Evolutionary conservation across 2,329 filamentous ascomycete genomes (phyloP).

Genomic region (Venturia carpophila): DNA sequence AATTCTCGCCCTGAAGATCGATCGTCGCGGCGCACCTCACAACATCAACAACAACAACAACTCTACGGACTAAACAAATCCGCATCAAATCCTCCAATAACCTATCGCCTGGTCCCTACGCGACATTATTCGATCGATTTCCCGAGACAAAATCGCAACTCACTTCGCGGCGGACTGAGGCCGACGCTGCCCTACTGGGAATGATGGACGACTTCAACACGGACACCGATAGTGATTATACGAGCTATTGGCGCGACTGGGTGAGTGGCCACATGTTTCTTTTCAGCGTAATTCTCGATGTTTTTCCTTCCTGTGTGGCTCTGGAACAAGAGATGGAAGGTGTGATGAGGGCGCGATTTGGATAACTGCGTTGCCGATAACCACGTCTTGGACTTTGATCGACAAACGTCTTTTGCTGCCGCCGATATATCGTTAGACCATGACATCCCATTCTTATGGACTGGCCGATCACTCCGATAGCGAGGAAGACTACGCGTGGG

Average conservation of each 20-base stretch:
- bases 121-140: neutral
- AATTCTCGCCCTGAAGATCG: neutral
- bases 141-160: neutral
- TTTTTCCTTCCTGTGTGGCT: neutral
- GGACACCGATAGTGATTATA: constrained; percentile 97
- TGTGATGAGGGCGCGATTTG: neutral
- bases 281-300: neutral
- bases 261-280: constrained; percentile 50
- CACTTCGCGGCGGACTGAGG: neutral
- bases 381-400: neutral
- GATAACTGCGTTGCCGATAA: neutral
- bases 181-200: constrained; percentile 17
- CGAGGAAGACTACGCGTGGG: neutral
- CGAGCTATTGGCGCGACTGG: constrained; percentile 99
- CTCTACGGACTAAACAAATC: neutral
- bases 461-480: neutral
- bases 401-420: neutral
- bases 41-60: neutral
- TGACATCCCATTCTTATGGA: neutral
- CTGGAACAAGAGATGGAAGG: neutral
- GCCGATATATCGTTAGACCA: neutral
- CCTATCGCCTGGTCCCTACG: neutral
- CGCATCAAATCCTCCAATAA: neutral
- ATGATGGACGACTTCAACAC: constrained; percentile 95
- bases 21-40: neutral